Base-by-base conservation (phyloP, 192 early-diverging fungal species). In the Thoreauomyces humboldtii region DNA sequence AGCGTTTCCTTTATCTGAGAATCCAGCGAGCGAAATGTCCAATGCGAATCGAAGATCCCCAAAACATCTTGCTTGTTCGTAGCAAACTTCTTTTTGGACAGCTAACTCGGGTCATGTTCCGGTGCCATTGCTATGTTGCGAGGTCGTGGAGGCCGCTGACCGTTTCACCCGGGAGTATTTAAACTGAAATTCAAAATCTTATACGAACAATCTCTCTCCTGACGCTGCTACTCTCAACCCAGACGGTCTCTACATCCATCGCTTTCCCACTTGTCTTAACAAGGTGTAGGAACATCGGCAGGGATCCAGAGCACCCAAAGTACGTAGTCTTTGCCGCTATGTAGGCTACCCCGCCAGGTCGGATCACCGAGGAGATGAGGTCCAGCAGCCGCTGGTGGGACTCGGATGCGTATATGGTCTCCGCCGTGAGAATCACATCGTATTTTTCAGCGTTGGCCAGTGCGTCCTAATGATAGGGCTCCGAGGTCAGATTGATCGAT, bases 281-380 rank as follows among this genome's bases (percentile, higher is more conserved):
- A 24, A 87, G 72, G 52, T 79, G 61, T 33, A 83, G 67, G 71
- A 97, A 97, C 37, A 86, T 74, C 17, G 88, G 72, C 29, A 94
- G 81, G 19, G 89, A 88, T 5, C 96, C 96, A 25, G 88, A 84
- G 1, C 93, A 92, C 22, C 96, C 96, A 87, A 98, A 98, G 70
- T 98, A 98, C 6, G 88, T 87, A 0, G 89, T 85, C 65, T 98
- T 98, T 60, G 94, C 94, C 17, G 94, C 93, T 7, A 98, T 80
- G 31, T 88, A 86, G 9, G 42, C 56, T 27, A 67, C 37, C 9
- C 73, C 70, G 29, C 33, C 63, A 12, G 45, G 53, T 28, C 59
- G 68, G n/a, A 80, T 38, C 5, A 64, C 34, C 7, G 50, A 28
- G 53, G 67, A 56, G 15, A 76, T 76, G 25, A 71, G 33, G 32